Conservation (phyloP, 2,329 filamentous ascomycete species). For the Colletotrichum kahawae region DNA sequence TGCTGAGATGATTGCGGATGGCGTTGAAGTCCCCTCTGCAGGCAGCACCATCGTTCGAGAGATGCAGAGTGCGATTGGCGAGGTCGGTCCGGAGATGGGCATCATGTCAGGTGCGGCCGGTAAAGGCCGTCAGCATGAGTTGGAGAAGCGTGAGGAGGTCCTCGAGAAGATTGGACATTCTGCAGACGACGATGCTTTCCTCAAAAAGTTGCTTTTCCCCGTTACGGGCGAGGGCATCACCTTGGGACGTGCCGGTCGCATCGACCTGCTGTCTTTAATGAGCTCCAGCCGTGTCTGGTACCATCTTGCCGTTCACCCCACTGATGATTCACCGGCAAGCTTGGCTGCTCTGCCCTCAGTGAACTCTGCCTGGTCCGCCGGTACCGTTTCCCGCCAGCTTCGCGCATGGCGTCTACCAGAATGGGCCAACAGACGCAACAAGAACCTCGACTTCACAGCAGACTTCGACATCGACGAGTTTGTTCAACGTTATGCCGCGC, state of each 20-base stretch:
- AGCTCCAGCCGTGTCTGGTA: slow-evolving; percentile 93
- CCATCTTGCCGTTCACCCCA: slow-evolving; percentile 89
- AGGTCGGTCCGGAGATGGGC: slow-evolving; percentile 80
- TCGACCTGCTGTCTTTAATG: slow-evolving; percentile 77
- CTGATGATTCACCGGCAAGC: slow-evolving; percentile 79
- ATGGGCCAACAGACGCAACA: slow-evolving; percentile 94
- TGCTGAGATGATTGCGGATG: slow-evolving; percentile 95
- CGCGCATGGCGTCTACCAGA: slow-evolving; percentile 93
- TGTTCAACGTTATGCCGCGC: slow-evolving; percentile 75
- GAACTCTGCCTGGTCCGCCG: slow-evolving; percentile 91
- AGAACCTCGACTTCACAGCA: slow-evolving; percentile 91
- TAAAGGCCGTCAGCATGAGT: slow-evolving; percentile 76
- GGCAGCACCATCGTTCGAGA: slow-evolving; percentile 87
- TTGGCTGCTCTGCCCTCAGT: slow-evolving; percentile 74
- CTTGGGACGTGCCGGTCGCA: slow-evolving; percentile 76
- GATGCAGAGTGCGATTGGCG: slow-evolving; percentile 81
- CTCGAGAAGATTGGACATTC: slow-evolving; percentile 88
- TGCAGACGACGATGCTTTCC: slow-evolving; percentile 80
- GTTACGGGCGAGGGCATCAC: slow-evolving; percentile 78
- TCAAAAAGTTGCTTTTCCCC: slow-evolving; percentile 83
- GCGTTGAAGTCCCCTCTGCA: slow-evolving; percentile 74
- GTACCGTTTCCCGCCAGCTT: slow-evolving; percentile 88
- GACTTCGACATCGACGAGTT: slow-evolving; percentile 98
- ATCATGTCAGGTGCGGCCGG: slow-evolving; percentile 71
- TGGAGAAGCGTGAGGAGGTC: slow-evolving; percentile 82